A percentile compares a stretch with the other conserved stretches of the same genome.
Conservation (phyloP, 352 stramenopile species). For the Globisporangium iwayamae region DNA sequence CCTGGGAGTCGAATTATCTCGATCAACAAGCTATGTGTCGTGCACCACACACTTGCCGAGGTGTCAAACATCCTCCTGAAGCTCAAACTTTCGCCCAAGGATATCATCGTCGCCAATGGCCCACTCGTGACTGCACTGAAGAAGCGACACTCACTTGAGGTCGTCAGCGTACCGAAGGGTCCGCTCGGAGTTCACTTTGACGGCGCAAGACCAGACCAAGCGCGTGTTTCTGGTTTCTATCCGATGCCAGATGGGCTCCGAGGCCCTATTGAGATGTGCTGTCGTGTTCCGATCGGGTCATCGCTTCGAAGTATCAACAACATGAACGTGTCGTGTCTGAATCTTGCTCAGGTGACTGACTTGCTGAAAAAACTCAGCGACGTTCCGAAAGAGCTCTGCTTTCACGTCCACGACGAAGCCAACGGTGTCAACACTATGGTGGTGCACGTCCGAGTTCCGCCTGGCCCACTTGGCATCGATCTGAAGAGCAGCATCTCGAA, state of each 20-base stretch:
- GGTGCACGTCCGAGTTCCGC: conserved; percentile 32
- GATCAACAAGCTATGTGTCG: conserved; percentile 67
- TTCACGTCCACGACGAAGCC: conserved; percentile 16
- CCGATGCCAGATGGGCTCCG: conserved; percentile 21
- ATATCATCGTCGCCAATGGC: conserved; percentile 44
- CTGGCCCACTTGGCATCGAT: conserved; percentile 51
- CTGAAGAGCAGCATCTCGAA: conserved; percentile 39
- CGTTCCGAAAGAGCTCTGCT: conserved; percentile 34
- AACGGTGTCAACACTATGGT: conserved; percentile 24
- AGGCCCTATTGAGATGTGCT: conserved; percentile 32
- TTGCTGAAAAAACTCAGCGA: conserved; percentile 48
- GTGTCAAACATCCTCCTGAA: conserved; percentile 45
- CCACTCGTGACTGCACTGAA: conserved; percentile 27
- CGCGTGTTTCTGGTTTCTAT: conserved; percentile 44
- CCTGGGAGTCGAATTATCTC: conserved; percentile 50
- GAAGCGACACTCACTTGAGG: conserved; percentile 6
- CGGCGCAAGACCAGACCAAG: conserved; percentile 19
- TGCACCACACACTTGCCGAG: conserved; percentile 32
- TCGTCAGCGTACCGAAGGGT: conserved; percentile 30
- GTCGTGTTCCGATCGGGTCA: conserved; percentile 30
- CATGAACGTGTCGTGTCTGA: conserved; percentile 53
- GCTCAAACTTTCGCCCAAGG: conserved; percentile 31
- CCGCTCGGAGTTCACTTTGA: conserved; percentile 52
- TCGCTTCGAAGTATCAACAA: conserved; percentile 45
- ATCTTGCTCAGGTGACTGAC: conserved; percentile 27